phyloP scores from a whole-genome alignment of 805 yeast species.

The Danielia oregonensis region DNA sequence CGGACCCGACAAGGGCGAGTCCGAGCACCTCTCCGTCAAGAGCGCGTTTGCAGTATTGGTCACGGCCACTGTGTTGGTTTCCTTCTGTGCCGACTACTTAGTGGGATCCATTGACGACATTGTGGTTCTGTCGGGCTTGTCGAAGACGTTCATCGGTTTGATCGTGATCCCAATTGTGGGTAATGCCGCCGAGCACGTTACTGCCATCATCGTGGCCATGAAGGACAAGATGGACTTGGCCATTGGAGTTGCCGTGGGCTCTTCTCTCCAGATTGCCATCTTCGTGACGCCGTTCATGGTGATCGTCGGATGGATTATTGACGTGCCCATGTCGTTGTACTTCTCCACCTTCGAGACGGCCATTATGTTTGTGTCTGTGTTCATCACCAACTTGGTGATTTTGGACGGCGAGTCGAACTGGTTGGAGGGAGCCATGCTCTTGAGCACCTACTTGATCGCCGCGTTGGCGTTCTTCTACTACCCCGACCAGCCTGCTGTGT shows the following conservation, averaged over 20 bases:
- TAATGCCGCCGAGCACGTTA: slow-evolving; percentile 97
- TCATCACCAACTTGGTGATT: slow-evolving; percentile 80
- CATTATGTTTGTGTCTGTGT: slow-evolving; percentile 83
- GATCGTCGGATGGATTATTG: slow-evolving; percentile 86
- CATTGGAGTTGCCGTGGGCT: slow-evolving; percentile 94
- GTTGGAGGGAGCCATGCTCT: slow-evolving; percentile 93
- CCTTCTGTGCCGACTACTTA: slow-evolving; percentile 87
- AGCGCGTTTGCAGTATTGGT: slow-evolving; percentile 57
- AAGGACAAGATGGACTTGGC: slow-evolving; percentile 98
- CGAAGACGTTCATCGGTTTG: slow-evolving; percentile 93
- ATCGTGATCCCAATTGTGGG: slow-evolving; percentile 95
- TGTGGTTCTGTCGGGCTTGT: slow-evolving; percentile 78
- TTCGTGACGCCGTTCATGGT: slow-evolving; percentile 96
- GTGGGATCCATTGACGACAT: slow-evolving; percentile 92
- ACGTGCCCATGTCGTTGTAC: slow-evolving; percentile 87
- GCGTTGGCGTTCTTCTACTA: slow-evolving; percentile 88
- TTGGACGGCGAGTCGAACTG: slow-evolving; percentile 95
- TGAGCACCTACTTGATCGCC: slow-evolving; percentile 80
- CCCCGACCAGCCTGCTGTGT: slow-evolving; percentile 53
- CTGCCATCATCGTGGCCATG: slow-evolving; percentile 91
- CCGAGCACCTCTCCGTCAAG: slow-evolving; percentile 44
- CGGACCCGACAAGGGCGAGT: slow-evolving; percentile 12
- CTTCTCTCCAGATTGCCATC: slow-evolving; percentile 90
- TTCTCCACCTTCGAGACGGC: slow-evolving; percentile 94
- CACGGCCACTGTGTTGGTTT: slow-evolving; percentile 70